Base-by-base conservation (phyloP, 1,284 basidiomycete genomes). In the Cryptococcus deneoformans region DNA sequence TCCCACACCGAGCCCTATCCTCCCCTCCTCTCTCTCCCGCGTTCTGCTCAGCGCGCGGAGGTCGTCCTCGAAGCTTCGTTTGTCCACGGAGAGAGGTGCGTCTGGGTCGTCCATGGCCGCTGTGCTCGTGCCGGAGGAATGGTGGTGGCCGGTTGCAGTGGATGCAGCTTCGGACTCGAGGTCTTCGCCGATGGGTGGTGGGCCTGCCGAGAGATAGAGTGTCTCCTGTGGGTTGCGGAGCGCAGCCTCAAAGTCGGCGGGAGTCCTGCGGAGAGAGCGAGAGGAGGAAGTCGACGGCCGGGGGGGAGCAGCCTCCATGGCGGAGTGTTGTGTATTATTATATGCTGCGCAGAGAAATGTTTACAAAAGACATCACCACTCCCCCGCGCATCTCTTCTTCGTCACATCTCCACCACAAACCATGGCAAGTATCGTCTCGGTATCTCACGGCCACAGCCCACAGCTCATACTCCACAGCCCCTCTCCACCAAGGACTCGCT, bases 171-270 rank as follows among this genome's bases (percentile, higher is more conserved):
- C 39, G 12, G 34, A 14, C 29, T 54, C 49, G 7, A 39, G 20
- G 38, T 63, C 63, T 46, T 65, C 57, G 8, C 43, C 53, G 9
- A 63, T 58, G 6, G 53, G 12, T 12, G 38, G 24, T 11, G 64
- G 56, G 14, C 60, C 57, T 37, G 56, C 65, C n/a, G 62, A 62
- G 37, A 75, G 57, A 56, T 65, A 75, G 37, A 70, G 58, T 24
- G 71, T 72, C 12, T 64, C 56, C 51, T 64, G 49, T 1, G 71
- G 65, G 39, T 68, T 58, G 1, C 64, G 53, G 8, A 73, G 59
- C 11, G 70, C 70, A 20, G 65, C 63, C 56, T 74, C 72, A 52
- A 74, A 72, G 49, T 71, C 72, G 34, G 62, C 65, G 48, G 59
- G 56, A 39, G 60, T 62, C n/a, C 54, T 53, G 9, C 56, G 53